phyloP scores from a whole-genome alignment of 768 basidiomycete genomes.

The Omphalotus guepiniiformis region DNA sequence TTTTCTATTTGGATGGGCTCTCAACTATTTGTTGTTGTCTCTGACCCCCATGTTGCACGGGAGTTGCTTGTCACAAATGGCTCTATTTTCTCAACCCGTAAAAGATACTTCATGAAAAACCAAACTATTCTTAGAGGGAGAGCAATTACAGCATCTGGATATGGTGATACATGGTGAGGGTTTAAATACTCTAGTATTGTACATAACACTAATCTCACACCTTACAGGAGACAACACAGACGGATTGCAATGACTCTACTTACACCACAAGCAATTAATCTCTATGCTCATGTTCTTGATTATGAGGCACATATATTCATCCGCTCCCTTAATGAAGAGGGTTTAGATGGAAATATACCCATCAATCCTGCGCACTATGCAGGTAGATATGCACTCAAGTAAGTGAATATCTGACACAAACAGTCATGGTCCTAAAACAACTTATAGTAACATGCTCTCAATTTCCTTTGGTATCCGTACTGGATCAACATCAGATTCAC shows the following conservation, averaged over 20 bases:
- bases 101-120: constrained; percentile 22
- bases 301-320: constrained; percentile 17
- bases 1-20: constrained; percentile 24
- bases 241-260: constrained; percentile 19
- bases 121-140: constrained; percentile 20
- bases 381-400: constrained; percentile 21
- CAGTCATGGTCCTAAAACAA: neutral
- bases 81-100: constrained; percentile 21
- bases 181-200: neutral
- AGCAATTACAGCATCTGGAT: constrained; percentile 21
- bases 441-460: constrained; percentile 22
- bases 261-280: constrained; percentile 14
- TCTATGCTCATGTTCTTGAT: constrained; percentile 14
- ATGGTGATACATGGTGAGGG: constrained; percentile 21
- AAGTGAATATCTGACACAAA: neutral
- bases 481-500: constrained; percentile 14
- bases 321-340: constrained; percentile 15
- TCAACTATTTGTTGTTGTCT: constrained; percentile 23
- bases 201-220: too few species aligned
- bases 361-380: constrained; percentile 18
- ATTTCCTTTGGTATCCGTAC: constrained; percentile 22
- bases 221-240: constrained; percentile 21
- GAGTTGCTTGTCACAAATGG: constrained; percentile 23
- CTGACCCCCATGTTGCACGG: constrained; percentile 18
- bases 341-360: constrained; percentile 12